Evolutionary conservation across 305 asterid species (phyloP).

Genomic region (Fraxinus baroniana): DNA sequence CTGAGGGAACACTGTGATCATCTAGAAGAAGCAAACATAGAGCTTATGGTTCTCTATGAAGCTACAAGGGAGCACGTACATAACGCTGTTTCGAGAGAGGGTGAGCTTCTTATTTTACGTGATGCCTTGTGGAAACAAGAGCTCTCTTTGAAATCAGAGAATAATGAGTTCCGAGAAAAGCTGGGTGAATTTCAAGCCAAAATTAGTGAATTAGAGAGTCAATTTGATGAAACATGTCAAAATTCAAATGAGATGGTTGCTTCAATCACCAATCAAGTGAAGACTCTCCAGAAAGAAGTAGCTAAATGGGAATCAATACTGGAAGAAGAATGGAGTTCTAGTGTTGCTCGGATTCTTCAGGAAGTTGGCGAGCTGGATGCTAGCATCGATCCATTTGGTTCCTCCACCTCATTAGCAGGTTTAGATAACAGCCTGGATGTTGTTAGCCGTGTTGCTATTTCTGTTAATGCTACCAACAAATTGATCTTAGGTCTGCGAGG

Average conservation of each 20-base stretch:
- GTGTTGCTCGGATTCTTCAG: slow-evolving; percentile 51
- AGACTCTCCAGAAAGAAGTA: slow-evolving; percentile 56
- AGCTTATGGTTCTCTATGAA: slow-evolving; percentile 73
- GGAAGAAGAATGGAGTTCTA: slow-evolving; percentile 64
- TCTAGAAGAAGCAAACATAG: slow-evolving; percentile 65
- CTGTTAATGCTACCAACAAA: slow-evolving; percentile 56
- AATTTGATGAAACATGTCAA: slow-evolving; percentile 51
- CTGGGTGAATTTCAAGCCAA: slow-evolving; percentile 42
- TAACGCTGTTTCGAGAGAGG: slow-evolving; percentile 44
- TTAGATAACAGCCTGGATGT: slow-evolving; percentile 35
- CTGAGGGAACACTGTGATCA: slow-evolving; percentile 50
- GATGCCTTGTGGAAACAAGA: slow-evolving; percentile 59
- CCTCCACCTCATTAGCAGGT: slow-evolving; percentile 33
- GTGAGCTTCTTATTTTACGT: slow-evolving; percentile 49
- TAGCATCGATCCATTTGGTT: slow-evolving; percentile 31
- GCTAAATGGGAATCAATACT: slow-evolving; percentile 46
- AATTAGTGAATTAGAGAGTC: slow-evolving; percentile 50
- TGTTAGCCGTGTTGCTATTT: slow-evolving; percentile 50
- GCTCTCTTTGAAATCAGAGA: slow-evolving; percentile 52
- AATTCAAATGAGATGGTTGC: slow-evolving; percentile 52
- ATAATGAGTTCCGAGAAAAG: slow-evolving; percentile 49
- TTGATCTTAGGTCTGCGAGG: slow-evolving; percentile 54
- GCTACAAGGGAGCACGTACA: slow-evolving; percentile 43
- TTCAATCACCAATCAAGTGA: slow-evolving; percentile 55
- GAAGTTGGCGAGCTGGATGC: slow-evolving; percentile 54